These are phyloP conservation scores for Beauveria pseudobassiana DNA, from an alignment of 2,329 filamentous ascomycete genomes.

Conservation along the genomic window DNA sequence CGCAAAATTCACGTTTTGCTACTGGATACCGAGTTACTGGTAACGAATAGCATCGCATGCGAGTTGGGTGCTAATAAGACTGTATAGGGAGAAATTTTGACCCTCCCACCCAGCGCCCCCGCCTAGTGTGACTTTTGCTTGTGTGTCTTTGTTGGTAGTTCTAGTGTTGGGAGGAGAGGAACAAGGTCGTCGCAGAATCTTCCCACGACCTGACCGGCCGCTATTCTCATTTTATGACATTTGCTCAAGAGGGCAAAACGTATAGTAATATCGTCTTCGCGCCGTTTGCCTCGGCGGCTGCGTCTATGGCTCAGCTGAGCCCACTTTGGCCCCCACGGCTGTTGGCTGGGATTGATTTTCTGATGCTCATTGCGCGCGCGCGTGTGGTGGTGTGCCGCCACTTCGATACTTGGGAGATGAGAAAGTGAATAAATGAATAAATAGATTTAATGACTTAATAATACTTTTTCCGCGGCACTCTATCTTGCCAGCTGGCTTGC, in stretches of 20 bases:
- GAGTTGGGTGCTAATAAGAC: constrained; percentile 4
- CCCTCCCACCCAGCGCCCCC: not conserved
- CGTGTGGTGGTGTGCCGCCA: not conserved
- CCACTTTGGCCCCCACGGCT: not conserved
- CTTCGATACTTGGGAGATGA: no score
- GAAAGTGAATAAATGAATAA: not conserved
- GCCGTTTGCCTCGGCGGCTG: not conserved
- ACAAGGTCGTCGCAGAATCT: no score
- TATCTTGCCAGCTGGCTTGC: constrained; percentile 4
- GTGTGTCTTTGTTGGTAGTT: not conserved
- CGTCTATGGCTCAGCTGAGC: not conserved
- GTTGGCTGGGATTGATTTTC: not conserved
- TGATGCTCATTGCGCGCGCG: no score
- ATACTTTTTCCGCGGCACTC: not conserved
- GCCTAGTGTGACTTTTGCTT: not conserved
- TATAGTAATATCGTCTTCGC: not conserved
- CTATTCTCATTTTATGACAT: no score
- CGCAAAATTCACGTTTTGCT: not conserved
- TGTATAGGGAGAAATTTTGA: not conserved
- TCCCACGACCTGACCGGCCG: no score
- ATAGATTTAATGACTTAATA: no score
- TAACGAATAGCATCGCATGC: constrained; percentile 4
- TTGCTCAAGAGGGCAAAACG: not conserved
- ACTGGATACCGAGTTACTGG: constrained; percentile 1
- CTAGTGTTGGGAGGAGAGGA: not conserved